These are phyloP conservation scores for Thalia dealbata DNA, from an alignment of 176 grass and related monocot genomes.

Conservation along the genomic window DNA sequence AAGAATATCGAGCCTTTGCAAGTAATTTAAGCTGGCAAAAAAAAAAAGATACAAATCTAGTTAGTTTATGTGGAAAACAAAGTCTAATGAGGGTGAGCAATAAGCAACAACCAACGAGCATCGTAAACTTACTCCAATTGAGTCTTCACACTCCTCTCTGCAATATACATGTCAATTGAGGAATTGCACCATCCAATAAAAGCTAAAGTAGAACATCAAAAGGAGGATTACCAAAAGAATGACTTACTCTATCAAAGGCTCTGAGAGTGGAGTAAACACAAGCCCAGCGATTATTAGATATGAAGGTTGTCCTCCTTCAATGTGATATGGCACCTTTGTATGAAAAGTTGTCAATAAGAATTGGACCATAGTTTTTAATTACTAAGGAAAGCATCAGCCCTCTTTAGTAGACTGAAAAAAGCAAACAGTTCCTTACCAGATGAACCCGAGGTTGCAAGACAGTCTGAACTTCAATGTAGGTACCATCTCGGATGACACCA, in stretches of 20 bases:
- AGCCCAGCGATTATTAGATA: constrained; percentile 92
- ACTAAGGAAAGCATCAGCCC: constrained; percentile 7
- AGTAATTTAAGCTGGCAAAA: constrained; percentile 61
- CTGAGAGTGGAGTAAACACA: constrained; percentile 94
- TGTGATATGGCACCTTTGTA: constrained; percentile 73
- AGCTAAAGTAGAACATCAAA: not conserved
- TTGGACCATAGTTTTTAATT: constrained; percentile 28
- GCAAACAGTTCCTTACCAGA: constrained; percentile 38
- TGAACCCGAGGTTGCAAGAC: constrained; percentile 63
- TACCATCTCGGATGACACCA: constrained; percentile 76
- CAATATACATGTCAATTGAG: constrained; percentile 22
- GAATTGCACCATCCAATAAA: constrained; percentile 5
- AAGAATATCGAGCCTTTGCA: constrained; percentile 85
- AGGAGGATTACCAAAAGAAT: not conserved
- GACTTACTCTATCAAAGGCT: constrained; percentile 93
- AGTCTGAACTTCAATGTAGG: constrained; percentile 68
- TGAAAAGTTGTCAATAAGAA: constrained; percentile 7
- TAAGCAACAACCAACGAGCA: constrained; percentile 4
- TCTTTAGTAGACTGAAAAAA: constrained; percentile 14
- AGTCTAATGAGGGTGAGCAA: not conserved
- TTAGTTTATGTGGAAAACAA: not conserved
- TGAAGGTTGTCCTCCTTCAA: constrained; percentile 73
- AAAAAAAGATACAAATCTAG: constrained; percentile 16
- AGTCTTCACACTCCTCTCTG: constrained; percentile 90
- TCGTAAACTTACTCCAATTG: constrained; percentile 68